phyloP scores from a whole-genome alignment of 2,329 filamentous ascomycete genomes.

The Cytospora chrysosperma region DNA sequence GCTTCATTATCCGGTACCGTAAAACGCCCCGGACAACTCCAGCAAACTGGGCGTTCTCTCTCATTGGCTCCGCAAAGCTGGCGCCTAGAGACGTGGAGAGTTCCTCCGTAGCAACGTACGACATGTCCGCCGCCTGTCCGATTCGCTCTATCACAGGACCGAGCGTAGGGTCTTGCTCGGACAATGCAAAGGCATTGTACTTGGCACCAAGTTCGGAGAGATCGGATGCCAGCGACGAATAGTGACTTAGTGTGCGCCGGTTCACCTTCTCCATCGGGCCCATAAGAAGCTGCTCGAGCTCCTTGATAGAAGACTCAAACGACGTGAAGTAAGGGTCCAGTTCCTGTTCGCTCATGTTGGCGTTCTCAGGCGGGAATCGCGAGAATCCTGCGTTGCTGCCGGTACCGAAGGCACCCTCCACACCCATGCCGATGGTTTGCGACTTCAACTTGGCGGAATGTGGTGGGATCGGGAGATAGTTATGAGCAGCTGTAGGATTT shows the following conservation, averaged over 20 bases:
- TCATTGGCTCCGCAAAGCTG: conserved; percentile 95
- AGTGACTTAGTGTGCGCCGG: conserved; percentile 78
- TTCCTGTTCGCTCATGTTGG: conserved; percentile 79
- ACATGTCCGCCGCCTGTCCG: conserved; percentile 91
- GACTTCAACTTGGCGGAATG: conserved; percentile 81
- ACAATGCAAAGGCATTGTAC: conserved; percentile 95
- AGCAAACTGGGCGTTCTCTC: conserved; percentile 95
- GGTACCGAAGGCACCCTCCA: conserved; percentile 35
- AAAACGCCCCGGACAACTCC: conserved; percentile 88
- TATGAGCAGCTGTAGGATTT: conserved; percentile 85
- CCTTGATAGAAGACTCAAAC: conserved; percentile 88
- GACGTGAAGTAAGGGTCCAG: conserved; percentile 94
- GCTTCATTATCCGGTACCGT: conserved; percentile 85
- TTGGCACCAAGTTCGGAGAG: conserved; percentile 91
- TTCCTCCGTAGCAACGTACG: conserved; percentile 94
- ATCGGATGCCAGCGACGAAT: conserved; percentile 81
- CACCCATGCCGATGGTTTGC: conserved; percentile 35
- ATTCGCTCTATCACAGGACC: conserved; percentile 91
- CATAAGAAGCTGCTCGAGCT: conserved; percentile 82
- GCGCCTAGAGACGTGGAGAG: conserved; percentile 84
- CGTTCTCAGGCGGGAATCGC: conserved; percentile 78
- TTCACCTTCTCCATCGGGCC: conserved; percentile 98
- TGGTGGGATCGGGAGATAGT: conserved; percentile 82
- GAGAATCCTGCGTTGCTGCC: conserved; percentile 61
- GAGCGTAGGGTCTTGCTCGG: conserved; percentile 84